These are phyloP conservation scores for Arthrinium phaeospermum DNA, from an alignment of 2,329 filamentous ascomycete genomes.

Conservation along the genomic window DNA sequence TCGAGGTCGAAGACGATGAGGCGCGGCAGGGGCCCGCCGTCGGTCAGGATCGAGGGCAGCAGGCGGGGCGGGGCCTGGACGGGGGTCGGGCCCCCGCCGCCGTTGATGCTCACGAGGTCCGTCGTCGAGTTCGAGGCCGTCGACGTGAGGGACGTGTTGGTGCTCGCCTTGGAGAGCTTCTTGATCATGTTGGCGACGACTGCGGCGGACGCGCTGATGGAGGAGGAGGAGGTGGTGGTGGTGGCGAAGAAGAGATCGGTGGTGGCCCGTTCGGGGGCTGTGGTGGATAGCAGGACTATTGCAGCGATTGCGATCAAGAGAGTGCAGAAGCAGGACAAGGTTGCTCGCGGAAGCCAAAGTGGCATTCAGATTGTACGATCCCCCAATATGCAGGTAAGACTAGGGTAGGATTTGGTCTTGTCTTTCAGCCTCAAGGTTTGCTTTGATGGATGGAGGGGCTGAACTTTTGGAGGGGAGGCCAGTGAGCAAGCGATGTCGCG, in stretches of 20 bases:
- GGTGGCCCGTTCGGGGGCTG: not conserved
- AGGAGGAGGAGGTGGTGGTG: not conserved
- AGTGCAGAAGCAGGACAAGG: not conserved
- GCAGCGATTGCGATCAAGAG: constrained; percentile 18
- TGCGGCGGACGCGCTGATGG: not conserved
- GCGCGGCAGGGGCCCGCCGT: constrained; percentile 74
- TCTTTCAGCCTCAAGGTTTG: constrained; percentile 11
- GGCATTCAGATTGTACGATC: not conserved
- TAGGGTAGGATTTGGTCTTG: not conserved
- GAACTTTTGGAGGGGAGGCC: not conserved
- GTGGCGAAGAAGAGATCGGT: not conserved
- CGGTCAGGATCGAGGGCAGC: constrained; percentile 51
- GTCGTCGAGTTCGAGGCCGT: constrained; percentile 29
- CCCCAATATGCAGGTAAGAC: constrained; percentile 4
- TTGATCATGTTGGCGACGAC: constrained; percentile 26
- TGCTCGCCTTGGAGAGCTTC: constrained; percentile 39
- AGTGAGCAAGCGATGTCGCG: not conserved
- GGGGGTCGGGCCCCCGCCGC: not conserved
- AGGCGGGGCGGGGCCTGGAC: constrained; percentile 18
- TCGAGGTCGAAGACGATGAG: constrained; percentile 94
- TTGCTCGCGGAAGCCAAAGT: not conserved
- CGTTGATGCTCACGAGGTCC: constrained; percentile 6
- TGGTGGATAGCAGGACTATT: not conserved
- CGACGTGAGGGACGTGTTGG: constrained; percentile 32
- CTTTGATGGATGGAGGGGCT: constrained; percentile 5